Conservation (phyloP, 2,329 filamentous ascomycete species). For the Ceratocystis harringtonii region DNA sequence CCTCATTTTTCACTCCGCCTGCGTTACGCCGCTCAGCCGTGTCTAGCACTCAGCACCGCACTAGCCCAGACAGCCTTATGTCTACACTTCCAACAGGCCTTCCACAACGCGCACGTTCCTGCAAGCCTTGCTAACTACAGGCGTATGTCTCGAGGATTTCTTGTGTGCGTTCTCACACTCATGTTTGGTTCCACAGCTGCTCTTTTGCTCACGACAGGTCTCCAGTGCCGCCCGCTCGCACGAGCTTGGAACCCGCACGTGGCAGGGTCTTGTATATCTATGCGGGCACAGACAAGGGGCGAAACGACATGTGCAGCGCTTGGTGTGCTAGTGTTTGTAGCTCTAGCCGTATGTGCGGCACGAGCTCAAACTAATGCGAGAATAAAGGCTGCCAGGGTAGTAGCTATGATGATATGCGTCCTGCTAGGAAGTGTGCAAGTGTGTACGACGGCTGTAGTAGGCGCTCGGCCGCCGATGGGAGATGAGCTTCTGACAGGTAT, state of each 20-base stretch:
- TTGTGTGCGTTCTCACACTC: slow-evolving; percentile 23
- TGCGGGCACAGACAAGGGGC: slow-evolving; percentile 24
- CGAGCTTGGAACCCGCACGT: slow-evolving; percentile 25
- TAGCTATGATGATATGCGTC: not conserved
- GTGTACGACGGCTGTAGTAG: slow-evolving; percentile 18
- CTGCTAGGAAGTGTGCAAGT: not conserved
- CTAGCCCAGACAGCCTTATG: slow-evolving; percentile 27
- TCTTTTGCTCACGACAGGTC: slow-evolving; percentile 24
- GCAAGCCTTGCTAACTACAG: not conserved
- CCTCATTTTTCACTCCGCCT: slow-evolving; percentile 23
- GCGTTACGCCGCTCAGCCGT: slow-evolving; percentile 26
- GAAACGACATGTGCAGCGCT: slow-evolving; percentile 26
- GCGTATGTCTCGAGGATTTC: slow-evolving; percentile 23
- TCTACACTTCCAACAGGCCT: slow-evolving; percentile 24
- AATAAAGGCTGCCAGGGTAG: slow-evolving; percentile 17
- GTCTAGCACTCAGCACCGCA: slow-evolving; percentile 25
- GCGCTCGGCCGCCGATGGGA: slow-evolving; percentile 21
- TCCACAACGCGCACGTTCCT: not conserved
- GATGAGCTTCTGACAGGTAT: slow-evolving; percentile 24
- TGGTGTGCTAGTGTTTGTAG: slow-evolving; percentile 26
- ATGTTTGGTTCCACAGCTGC: slow-evolving; percentile 25
- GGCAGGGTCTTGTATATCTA: slow-evolving; percentile 24
- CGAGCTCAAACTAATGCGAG: not conserved
- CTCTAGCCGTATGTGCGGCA: slow-evolving; percentile 25
- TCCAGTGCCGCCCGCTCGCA: slow-evolving; percentile 27